Percentiles rank a stretch among this genome's conserved stretches.
phyloP scores from a whole-genome alignment of 202 grass and related monocot species.

The Zoysia matrella region DNA sequence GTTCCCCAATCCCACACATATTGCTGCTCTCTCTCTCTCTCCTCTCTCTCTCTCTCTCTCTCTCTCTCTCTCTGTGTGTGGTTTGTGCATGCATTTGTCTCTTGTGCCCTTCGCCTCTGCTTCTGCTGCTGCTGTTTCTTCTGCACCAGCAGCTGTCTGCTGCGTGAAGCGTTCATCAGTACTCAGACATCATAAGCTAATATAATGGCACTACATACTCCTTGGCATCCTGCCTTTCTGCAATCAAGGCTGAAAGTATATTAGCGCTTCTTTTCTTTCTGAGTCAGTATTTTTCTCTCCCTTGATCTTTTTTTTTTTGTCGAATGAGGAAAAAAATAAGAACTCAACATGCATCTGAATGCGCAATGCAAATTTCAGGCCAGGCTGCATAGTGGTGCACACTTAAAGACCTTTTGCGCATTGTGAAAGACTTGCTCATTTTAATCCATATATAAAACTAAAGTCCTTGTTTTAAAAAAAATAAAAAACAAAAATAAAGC shows the following conservation, averaged over 20 bases:
- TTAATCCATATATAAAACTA: neutral
- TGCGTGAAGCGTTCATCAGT: slow-evolving; percentile 34
- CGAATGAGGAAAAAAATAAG: slow-evolving; percentile 6
- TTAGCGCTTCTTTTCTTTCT: slow-evolving; percentile 41
- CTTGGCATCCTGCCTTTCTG: slow-evolving; percentile 25
- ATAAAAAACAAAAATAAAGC: too few relatives aligned
- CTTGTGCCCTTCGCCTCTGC: slow-evolving; percentile 44
- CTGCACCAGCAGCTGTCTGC: slow-evolving; percentile 47
- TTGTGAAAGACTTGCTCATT: slow-evolving; percentile 6
- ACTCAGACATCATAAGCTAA: slow-evolving; percentile 16
- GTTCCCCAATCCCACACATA: neutral
- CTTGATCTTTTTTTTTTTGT: slow-evolving; percentile 21
- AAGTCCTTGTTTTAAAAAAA: too few relatives aligned
- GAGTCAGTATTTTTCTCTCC: slow-evolving; percentile 16
- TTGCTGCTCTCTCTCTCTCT: slow-evolving; percentile 6
- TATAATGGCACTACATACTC: slow-evolving; percentile 25
- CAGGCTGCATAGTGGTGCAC: slow-evolving; percentile 13
- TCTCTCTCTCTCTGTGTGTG: slow-evolving; percentile 18
- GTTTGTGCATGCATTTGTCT: slow-evolving; percentile 46
- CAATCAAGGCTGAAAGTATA: slow-evolving; percentile 15
- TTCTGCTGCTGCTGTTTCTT: slow-evolving; percentile 58
- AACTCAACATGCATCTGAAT: neutral
- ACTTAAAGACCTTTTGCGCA: neutral
- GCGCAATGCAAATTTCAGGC: neutral
- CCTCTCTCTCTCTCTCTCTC: neutral